Base-by-base conservation (phyloP, 2,329 filamentous ascomycete species). In the Pseudogymnoascus sp. region DNA sequence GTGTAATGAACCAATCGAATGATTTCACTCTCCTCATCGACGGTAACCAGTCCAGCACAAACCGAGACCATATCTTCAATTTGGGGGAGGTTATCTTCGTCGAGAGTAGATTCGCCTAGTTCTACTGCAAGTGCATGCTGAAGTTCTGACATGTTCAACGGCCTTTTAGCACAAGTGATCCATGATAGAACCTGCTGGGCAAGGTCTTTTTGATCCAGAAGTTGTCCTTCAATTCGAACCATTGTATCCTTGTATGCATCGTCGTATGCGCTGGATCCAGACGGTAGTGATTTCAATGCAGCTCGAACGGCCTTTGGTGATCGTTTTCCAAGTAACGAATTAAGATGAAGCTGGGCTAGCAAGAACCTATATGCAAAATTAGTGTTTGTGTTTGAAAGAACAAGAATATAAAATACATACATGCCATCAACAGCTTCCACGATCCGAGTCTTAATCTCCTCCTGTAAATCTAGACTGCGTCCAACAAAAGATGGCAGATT, bases 121-220 rank as follows among this genome's bases (percentile, higher is more conserved):
- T 70, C 62, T 11, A 71, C 66, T 2, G 71, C 72, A 15, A 75
- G 64, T 0, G 72, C 73, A 61, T 74, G 68, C 50, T 68, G 66
- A 2, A 75, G 65, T 59, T 75, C 72, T 6, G 35, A 9, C 1
- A 65, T 57, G 3, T 62, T 68, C 1, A 75, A 60, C 1, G 63
- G 66, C 43, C 69, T 65, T 30, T 61, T 65, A 1, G 72, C 66
- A 33, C 20, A 36, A 58, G 36, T 28, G 30, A 58, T 58, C 53
- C 53, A 58, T 58, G 53, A 68, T 2, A 76, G 57, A 14, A 70
- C 66, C 12, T 67, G 25, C 9, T 67, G 70, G 0, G 74, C 76
- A 28, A 74, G 62, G 0, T 66, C 39, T 5, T 50, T 41, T 22
- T 70, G 59, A 12, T 66, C 69, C 2, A 57, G 1, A 3, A 63